Evolutionary conservation across 1,139 yeast species (phyloP).

Genomic region (Suhomyces chickasaworum): DNA sequence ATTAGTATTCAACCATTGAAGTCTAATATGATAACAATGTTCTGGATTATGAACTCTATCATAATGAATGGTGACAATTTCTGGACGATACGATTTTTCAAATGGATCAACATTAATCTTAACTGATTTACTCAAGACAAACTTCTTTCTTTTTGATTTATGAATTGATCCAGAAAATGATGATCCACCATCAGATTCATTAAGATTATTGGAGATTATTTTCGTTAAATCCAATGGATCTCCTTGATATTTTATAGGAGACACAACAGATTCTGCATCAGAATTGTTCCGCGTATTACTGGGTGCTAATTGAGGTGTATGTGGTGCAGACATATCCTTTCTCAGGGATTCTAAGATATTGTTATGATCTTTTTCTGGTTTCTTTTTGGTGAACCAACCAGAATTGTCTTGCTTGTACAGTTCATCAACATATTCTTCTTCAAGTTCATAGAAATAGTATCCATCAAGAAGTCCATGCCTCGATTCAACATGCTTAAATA

Average conservation of each 20-base stretch:
- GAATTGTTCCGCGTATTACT: slow-evolving; percentile 29
- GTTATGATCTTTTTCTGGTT: slow-evolving; percentile 13
- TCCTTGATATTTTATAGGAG: slow-evolving; percentile 25
- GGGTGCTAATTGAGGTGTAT: slow-evolving; percentile 19
- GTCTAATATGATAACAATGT: slow-evolving; percentile 86
- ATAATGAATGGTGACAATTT: slow-evolving; percentile 78
- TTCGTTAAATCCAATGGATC: slow-evolving; percentile 28
- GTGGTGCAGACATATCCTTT: slow-evolving; percentile 12
- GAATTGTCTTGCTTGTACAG: slow-evolving; percentile 23
- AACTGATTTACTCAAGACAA: slow-evolving; percentile 60
- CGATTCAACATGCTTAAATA: slow-evolving; percentile 78
- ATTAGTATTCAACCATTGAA: slow-evolving; percentile 93
- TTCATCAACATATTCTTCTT: slow-evolving; percentile 54
- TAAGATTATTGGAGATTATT: slow-evolving; percentile 26
- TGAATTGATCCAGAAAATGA: slow-evolving; percentile 37
- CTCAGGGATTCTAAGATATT: not conserved
- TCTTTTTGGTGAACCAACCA: slow-evolving; percentile 42
- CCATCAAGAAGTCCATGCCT: slow-evolving; percentile 90
- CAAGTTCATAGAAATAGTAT: slow-evolving; percentile 81
- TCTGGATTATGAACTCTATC: slow-evolving; percentile 94
- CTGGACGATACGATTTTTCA: slow-evolving; percentile 73
- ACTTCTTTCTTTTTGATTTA: slow-evolving; percentile 31
- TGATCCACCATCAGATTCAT: slow-evolving; percentile 35
- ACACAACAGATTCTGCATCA: slow-evolving; percentile 30
- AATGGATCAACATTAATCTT: slow-evolving; percentile 77